These are phyloP conservation scores for Gillenia trifoliata DNA, from an alignment of 306 rosid species.

Conservation along the genomic window DNA sequence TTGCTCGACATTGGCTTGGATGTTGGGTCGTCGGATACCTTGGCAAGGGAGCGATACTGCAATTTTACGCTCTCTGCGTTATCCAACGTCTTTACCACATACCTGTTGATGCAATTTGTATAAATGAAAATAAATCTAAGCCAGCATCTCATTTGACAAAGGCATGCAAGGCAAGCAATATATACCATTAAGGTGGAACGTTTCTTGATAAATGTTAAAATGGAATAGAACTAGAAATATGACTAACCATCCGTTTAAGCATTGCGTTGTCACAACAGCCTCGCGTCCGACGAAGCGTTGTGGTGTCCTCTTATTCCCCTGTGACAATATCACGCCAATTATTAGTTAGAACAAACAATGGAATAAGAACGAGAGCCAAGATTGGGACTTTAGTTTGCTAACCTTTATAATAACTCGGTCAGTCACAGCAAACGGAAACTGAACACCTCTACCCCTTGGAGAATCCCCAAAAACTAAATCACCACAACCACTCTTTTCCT, in stretches of 20 bases:
- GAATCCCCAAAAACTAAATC: slow-evolving; percentile 56
- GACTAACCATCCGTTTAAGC: slow-evolving; percentile 97
- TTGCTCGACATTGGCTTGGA: slow-evolving; percentile 60
- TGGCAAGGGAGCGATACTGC: slow-evolving; percentile 95
- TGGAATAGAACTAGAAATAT: slow-evolving; percentile 5
- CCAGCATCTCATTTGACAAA: background rate
- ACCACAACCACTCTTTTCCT: slow-evolving; percentile 79
- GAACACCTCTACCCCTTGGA: slow-evolving; percentile 87
- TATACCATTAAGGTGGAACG: background rate
- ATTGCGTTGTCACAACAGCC: slow-evolving; percentile 97
- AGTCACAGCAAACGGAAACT: slow-evolving; percentile 88
- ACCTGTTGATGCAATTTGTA: slow-evolving; percentile 44
- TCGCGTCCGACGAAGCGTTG: slow-evolving; percentile 95
- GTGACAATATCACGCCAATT: slow-evolving; percentile 29
- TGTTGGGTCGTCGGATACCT: slow-evolving; percentile 55
- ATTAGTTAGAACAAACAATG: slow-evolving; percentile 14
- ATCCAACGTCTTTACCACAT: slow-evolving; percentile 97
- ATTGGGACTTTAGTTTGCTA: slow-evolving; percentile 4
- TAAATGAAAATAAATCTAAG: slow-evolving; percentile 8
- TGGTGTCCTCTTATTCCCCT: slow-evolving; percentile 99
- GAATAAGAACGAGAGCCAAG: slow-evolving; percentile 9
- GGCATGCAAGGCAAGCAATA: background rate
- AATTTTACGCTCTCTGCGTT: slow-evolving; percentile 97
- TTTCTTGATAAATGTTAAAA: background rate
- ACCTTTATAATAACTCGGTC: slow-evolving; percentile 97